Evolutionary conservation across 129 eudicot species (phyloP).

Genomic region (Centrapalus pauciflorus): DNA sequence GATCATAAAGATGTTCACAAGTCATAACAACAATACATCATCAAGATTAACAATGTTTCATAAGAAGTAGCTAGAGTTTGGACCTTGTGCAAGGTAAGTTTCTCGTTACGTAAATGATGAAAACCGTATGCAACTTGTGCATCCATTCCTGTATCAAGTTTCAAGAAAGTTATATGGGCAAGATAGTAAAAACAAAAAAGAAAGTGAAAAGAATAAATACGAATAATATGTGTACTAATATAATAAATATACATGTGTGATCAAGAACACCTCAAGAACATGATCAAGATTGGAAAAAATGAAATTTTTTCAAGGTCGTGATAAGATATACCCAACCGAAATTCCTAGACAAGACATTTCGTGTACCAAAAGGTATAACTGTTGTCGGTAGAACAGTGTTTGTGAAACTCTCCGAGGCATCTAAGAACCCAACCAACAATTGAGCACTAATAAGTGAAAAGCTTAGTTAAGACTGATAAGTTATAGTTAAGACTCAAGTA

Average conservation of each 20-base stretch:
- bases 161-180: not conserved
- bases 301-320: not conserved
- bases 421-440: constrained; percentile 99
- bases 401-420: constrained; percentile 80
- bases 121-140: constrained; percentile 97
- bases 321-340: constrained; percentile 88
- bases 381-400: constrained; percentile 82
- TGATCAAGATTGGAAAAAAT: not conserved
- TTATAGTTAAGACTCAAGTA: no score
- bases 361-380: constrained; percentile 95
- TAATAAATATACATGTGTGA: not conserved
- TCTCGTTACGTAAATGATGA: constrained; percentile 85
- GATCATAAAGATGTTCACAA: not conserved
- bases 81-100: constrained; percentile 97
- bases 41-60: no score
- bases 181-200: constrained; percentile 2
- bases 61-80: constrained; percentile 6
- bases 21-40: not conserved
- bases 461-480: no score
- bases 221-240: not conserved
- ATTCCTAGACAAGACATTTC: constrained; percentile 91
- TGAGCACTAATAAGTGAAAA: no score
- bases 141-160: constrained; percentile 93
- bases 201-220: not conserved
- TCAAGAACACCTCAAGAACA: constrained; percentile 14